Conservation (phyloP, 495 filamentous ascomycete species). For the Astrothelium subdiscretum region DNA sequence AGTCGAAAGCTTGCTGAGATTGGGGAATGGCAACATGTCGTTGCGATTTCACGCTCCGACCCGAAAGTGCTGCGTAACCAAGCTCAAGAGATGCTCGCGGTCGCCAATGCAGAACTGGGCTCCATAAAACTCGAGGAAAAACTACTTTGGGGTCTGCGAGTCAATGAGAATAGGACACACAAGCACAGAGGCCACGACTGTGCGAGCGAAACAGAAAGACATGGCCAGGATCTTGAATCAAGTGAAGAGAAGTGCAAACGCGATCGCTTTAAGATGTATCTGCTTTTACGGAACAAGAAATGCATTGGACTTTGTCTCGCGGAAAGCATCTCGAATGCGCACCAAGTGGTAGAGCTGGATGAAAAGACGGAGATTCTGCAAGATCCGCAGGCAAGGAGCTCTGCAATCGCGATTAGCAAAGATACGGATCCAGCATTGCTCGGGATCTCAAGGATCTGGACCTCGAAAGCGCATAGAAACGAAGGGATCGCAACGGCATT, state of each 20-base stretch:
- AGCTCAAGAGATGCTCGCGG: conserved; percentile 49
- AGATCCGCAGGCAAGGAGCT: conserved; percentile 23
- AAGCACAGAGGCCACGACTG: neutral
- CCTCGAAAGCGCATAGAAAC: conserved; percentile 45
- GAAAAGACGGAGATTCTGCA: conserved; percentile 4
- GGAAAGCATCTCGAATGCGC: conserved; percentile 51
- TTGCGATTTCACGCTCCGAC: conserved; percentile 25
- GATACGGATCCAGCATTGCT: conserved; percentile 41
- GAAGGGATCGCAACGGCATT: conserved; percentile 51
- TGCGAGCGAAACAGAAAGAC: neutral
- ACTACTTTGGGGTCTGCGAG: conserved; percentile 41
- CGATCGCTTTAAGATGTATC: conserved; percentile 52
- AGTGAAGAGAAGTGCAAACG: conserved; percentile 10
- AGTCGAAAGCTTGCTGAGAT: conserved; percentile 45
- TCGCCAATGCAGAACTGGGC: conserved; percentile 55
- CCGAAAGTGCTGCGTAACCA: conserved; percentile 36
- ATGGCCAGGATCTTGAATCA: neutral
- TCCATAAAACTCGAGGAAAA: conserved; percentile 50
- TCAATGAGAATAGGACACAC: neutral
- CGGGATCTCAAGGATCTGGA: conserved; percentile 65
- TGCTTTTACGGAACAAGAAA: conserved; percentile 51
- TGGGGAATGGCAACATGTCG: conserved; percentile 40
- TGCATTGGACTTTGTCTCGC: conserved; percentile 58
- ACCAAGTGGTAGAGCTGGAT: conserved; percentile 33
- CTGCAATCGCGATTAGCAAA: conserved; percentile 26